A percentile compares a stretch with the other conserved stretches of the same genome.
These are phyloP conservation scores for Eremomyces bilateralis DNA, from an alignment of 495 filamentous ascomycete species.

Conservation along the genomic window DNA sequence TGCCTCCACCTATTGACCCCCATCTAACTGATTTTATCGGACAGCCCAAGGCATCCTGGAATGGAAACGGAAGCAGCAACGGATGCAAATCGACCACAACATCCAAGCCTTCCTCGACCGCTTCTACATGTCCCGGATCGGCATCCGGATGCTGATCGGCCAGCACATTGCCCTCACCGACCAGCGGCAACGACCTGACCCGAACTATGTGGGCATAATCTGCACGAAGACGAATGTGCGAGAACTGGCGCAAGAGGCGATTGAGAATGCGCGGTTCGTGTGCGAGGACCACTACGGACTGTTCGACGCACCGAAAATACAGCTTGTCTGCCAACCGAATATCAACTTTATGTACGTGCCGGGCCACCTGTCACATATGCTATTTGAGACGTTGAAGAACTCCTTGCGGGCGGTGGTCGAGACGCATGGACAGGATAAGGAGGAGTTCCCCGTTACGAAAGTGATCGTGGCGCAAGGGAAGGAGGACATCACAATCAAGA, in stretches of 20 bases:
- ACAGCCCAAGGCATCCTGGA: slow-evolving; percentile 89
- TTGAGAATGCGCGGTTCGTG: slow-evolving; percentile 94
- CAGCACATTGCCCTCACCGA: slow-evolving; percentile 95
- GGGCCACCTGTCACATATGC: slow-evolving; percentile 93
- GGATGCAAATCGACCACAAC: slow-evolving; percentile 93
- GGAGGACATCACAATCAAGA: slow-evolving; percentile 97
- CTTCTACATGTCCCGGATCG: slow-evolving; percentile 99
- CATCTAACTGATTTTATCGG: neutral
- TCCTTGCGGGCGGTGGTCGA: slow-evolving; percentile 92
- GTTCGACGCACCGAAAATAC: slow-evolving; percentile 90
- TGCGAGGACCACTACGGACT: slow-evolving; percentile 98
- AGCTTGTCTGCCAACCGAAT: slow-evolving; percentile 82
- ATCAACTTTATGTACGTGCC: slow-evolving; percentile 98
- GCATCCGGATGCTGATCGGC: slow-evolving; percentile 95
- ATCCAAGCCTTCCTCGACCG: slow-evolving; percentile 94
- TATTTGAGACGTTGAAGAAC: slow-evolving; percentile 98
- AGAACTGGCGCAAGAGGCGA: slow-evolving; percentile 91
- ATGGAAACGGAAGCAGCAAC: slow-evolving; percentile 88
- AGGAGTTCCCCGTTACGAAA: slow-evolving; percentile 89
- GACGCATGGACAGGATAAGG: slow-evolving; percentile 80
- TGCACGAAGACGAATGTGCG: slow-evolving; percentile 94
- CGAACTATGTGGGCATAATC: slow-evolving; percentile 91
- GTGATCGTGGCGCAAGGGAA: slow-evolving; percentile 93
- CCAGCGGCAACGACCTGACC: slow-evolving; percentile 66
- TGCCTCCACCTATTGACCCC: neutral